A percentile compares a stretch with the other conserved stretches of the same genome.
phyloP scores from a whole-genome alignment of 1,139 yeast species.

The Zygosaccharomyces sapae region DNA sequence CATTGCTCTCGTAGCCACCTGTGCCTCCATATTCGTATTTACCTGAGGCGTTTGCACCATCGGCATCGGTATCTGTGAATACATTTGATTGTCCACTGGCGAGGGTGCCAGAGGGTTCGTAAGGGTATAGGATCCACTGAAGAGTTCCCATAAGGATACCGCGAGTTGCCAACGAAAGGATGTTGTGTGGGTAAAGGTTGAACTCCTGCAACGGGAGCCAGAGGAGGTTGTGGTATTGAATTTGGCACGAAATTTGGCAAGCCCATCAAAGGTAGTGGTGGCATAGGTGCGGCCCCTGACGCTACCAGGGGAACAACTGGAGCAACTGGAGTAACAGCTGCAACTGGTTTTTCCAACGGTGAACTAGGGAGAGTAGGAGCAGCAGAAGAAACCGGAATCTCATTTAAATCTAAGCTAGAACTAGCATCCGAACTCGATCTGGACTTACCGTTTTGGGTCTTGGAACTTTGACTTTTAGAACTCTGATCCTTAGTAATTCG shows the following conservation, averaged over 20 bases:
- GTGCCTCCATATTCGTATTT: no score
- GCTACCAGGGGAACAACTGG: no score
- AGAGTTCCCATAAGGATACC: constrained; percentile 15
- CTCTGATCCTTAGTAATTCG: no score
- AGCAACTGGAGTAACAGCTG: background rate
- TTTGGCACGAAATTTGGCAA: background rate
- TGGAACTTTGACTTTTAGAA: no score
- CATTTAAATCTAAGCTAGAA: background rate
- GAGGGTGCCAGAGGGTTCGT: constrained; percentile 16
- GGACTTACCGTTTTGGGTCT: no score
- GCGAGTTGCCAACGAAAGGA: constrained; percentile 7
- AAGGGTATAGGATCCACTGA: constrained; percentile 15
- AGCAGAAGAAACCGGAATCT: background rate
- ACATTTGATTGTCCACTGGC: constrained; percentile 15
- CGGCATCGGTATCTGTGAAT: constrained; percentile 14
- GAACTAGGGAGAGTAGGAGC: constrained; percentile 4
- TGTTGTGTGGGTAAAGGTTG: constrained; percentile 10
- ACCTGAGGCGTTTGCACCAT: constrained; percentile 13
- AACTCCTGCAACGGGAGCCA: constrained; percentile 8
- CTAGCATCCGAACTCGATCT: background rate
- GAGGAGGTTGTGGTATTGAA: constrained; percentile 2
- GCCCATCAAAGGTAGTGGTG: constrained; percentile 1
- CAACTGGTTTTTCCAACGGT: constrained; percentile 6
- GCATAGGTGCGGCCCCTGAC: background rate
- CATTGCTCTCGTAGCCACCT: background rate